These are phyloP conservation scores for Pyrenophora teres DNA, from an alignment of 2,329 filamentous ascomycete genomes.

Conservation along the genomic window DNA sequence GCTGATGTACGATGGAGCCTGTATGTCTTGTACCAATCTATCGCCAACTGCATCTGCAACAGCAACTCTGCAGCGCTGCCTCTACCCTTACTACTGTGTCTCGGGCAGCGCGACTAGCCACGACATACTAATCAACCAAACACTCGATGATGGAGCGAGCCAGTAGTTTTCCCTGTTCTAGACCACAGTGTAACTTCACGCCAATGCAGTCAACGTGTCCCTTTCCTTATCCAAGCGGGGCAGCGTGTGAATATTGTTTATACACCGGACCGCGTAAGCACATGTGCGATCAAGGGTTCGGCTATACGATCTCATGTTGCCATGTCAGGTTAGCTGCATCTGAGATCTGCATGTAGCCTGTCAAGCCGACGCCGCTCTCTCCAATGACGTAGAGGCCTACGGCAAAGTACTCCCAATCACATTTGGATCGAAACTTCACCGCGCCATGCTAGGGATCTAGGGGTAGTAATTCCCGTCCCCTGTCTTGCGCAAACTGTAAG, in stretches of 20 bases:
- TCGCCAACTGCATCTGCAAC: too few species aligned
- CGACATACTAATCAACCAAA: too few species aligned
- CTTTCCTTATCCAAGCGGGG: neutral
- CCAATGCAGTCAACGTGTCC: too few species aligned
- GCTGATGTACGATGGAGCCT: too few species aligned
- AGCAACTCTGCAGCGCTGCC: too few species aligned
- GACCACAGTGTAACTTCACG: too few species aligned
- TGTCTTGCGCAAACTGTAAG: neutral
- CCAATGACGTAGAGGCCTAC: conserved; percentile 12
- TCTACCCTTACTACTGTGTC: too few species aligned
- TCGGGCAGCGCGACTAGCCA: too few species aligned
- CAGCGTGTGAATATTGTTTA: conserved; percentile 7
- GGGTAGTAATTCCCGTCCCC: neutral
- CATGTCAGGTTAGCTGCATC: conserved; percentile 22
- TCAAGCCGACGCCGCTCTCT: conserved; percentile 12
- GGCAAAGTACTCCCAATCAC: conserved; percentile 10
- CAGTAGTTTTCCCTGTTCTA: too few species aligned
- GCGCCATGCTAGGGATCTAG: neutral
- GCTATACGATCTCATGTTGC: conserved; percentile 15
- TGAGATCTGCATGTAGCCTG: conserved; percentile 16
- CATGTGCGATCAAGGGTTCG: conserved; percentile 20
- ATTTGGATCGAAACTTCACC: conserved; percentile 1
- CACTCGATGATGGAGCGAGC: too few species aligned
- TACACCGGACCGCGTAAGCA: conserved; percentile 4
- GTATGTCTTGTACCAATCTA: too few species aligned